Conservation (phyloP, 345 rosid species). For the Ceriops tagal region DNA sequence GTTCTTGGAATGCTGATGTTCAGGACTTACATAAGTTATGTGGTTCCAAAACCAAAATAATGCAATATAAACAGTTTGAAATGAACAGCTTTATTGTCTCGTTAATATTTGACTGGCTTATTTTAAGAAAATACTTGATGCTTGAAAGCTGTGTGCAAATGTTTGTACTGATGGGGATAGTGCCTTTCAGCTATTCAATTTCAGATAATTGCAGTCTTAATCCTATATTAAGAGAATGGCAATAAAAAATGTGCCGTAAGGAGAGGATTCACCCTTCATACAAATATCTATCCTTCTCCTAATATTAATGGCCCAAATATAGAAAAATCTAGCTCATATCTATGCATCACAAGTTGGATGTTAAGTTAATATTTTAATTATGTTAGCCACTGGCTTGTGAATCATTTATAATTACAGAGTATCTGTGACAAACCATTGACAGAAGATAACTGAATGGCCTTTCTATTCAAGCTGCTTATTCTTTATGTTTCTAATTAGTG, state of each 20-base stretch:
- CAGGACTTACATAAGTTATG: neutral
- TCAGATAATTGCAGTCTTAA: neutral
- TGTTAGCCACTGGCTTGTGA: too few relatives aligned
- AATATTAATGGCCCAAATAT: neutral
- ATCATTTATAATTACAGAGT: neutral
- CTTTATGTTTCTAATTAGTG: neutral
- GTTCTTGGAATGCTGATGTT: neutral
- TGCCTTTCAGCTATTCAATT: neutral
- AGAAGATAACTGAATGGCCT: neutral
- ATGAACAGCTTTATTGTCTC: neutral
- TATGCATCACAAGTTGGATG: too few relatives aligned
- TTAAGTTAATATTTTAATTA: too few relatives aligned
- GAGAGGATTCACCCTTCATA: neutral
- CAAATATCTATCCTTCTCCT: too few relatives aligned
- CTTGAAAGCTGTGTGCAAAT: neutral
- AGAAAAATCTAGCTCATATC: neutral
- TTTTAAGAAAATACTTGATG: neutral
- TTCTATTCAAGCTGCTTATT: neutral
- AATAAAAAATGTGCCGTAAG: neutral
- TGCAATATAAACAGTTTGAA: neutral
- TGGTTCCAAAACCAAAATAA: neutral
- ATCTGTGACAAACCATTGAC: slow-evolving; percentile 3
- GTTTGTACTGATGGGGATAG: neutral
- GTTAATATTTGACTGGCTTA: too few relatives aligned
- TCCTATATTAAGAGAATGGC: neutral